Percentiles rank a stretch among this genome's conserved stretches.
phyloP scores from a whole-genome alignment of 768 basidiomycete species.

The Boletus speciosus region DNA sequence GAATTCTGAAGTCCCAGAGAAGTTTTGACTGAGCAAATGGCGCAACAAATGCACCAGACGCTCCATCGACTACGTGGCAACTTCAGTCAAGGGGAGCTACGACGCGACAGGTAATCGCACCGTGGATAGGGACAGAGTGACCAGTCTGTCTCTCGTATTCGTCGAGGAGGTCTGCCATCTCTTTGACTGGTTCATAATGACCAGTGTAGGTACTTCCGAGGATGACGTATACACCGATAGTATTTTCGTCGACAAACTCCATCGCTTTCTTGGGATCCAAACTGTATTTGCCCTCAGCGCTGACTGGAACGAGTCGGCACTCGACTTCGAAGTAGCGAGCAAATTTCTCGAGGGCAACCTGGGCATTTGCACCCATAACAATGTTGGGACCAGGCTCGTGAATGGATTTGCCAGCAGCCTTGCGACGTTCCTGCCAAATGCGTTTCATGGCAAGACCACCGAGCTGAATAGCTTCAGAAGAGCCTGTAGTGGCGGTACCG shows the following conservation, averaged over 20 bases:
- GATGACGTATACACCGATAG: constrained; percentile 65
- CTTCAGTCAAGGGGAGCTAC: constrained; percentile 3
- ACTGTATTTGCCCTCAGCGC: constrained; percentile 67
- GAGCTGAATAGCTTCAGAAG: constrained; percentile 69
- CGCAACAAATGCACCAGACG: constrained; percentile 60
- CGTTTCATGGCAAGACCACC: constrained; percentile 72
- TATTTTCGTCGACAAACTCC: constrained; percentile 67
- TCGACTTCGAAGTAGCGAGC: constrained; percentile 69
- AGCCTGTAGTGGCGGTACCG: constrained; percentile 69
- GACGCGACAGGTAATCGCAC: constrained; percentile 25
- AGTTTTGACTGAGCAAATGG: constrained; percentile 56
- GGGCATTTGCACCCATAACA: constrained; percentile 65
- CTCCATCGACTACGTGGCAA: constrained; percentile 45
- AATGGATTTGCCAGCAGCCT: constrained; percentile 60
- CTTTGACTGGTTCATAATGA: constrained; percentile 78
- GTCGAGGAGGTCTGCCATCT: constrained; percentile 73
- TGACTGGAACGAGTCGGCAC: constrained; percentile 59
- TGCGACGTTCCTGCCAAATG: constrained; percentile 65
- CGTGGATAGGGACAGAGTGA: constrained; percentile 43
- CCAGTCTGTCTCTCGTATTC: constrained; percentile 49
- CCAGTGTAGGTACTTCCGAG: constrained; percentile 56
- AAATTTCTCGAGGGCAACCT: constrained; percentile 69
- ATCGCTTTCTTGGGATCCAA: constrained; percentile 68
- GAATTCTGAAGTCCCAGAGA: constrained; percentile 58
- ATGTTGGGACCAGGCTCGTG: constrained; percentile 66